Evolutionary conservation across 352 stramenopile species (phyloP), one percentile per base, ranked within the genome.

Genomic region (Globisporangium yorkense): DNA sequence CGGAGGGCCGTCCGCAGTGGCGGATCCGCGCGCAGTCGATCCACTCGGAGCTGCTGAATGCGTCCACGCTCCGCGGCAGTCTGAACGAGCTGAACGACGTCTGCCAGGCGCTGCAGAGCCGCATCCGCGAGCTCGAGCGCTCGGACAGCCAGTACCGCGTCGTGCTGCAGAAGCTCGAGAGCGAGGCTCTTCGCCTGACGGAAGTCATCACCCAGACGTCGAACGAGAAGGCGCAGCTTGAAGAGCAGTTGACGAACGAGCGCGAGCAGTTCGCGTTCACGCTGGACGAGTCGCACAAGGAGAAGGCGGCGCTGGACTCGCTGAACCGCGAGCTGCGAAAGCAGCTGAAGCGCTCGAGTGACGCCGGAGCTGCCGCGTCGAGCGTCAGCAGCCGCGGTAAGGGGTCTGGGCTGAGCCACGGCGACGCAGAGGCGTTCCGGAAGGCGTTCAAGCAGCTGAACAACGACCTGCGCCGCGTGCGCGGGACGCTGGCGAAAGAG

Each of bases 211-310:
- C 44, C 12, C 51, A 72, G 33, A 61, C 62, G 20, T 68, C 59
- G 0, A 68, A 49, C 13, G 76, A 88, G 49, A 88, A 81, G 51
- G 48, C 59, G 1, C 71, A 78, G n/a, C 51, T 94, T 18, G 68
- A 82, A 33, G 52, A 61, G 10, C 82, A 92, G 57, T 68, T 94
- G 10, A 59, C 72, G 4, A 78, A 77, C 45, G 82, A 92, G 57
- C 72, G 81, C 18, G 77, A 84, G n/a, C 82, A 94, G 51, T 94
- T 89, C 50, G 72, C 85, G 18, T 54, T 75, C 49, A 68, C 82
- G 24, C 61, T 94, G 10, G 82, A 90, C 45, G 84, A 92, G 57
- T 89, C 74, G 12, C 85, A 92, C 61, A 94, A 94, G 64, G 82
- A 94, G 49, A 91, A 89, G 53, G 73, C 76, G 6, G 62, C 74